phyloP scores from a whole-genome alignment of 78 protist genomes.

The slime mould (Dictyostelium discoideum) region DNA sequence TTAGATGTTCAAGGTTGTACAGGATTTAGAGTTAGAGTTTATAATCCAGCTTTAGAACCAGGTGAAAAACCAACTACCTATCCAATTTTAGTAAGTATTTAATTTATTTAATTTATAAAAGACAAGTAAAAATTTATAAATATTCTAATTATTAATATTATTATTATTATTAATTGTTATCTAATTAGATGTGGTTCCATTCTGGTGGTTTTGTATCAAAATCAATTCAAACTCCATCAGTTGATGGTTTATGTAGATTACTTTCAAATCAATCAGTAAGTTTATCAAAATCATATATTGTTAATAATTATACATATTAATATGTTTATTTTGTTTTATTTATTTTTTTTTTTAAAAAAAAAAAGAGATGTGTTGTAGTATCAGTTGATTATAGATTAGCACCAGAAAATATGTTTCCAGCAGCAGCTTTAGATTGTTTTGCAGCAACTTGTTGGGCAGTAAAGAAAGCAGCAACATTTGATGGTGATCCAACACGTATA shows the following conservation, averaged over 20 bases:
- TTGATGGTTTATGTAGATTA: conserved; percentile 73
- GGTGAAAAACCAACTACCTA: conserved; percentile 34
- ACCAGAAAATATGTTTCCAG: conserved; percentile 70
- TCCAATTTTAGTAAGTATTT: conserved; percentile 29
- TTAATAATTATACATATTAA: not conserved
- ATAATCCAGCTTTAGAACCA: conserved; percentile 67
- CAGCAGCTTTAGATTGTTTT: conserved; percentile 75
- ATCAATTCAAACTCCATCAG: conserved; percentile 69
- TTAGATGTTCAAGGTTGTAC: conserved; percentile 71
- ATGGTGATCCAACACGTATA: conserved; percentile 74
- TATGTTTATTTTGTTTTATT: not conserved
- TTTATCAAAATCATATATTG: not conserved
- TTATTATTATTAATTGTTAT: not conserved
- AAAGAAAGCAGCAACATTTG: conserved; percentile 46
- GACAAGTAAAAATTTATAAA: no score
- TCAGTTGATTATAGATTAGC: conserved; percentile 81
- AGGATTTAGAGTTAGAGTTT: conserved; percentile 71
- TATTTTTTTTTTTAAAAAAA: not conserved
- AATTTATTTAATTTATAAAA: no score
- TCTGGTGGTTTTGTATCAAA: conserved; percentile 73
- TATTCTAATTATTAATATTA: no score
- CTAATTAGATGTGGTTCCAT: conserved; percentile 66
- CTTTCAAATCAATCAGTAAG: conserved; percentile 56
- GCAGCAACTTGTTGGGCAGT: conserved; percentile 83
- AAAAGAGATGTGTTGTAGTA: conserved; percentile 50